Evolutionary conservation across 805 yeast genomes (phyloP).

Genomic region (Pichia heedii): DNA sequence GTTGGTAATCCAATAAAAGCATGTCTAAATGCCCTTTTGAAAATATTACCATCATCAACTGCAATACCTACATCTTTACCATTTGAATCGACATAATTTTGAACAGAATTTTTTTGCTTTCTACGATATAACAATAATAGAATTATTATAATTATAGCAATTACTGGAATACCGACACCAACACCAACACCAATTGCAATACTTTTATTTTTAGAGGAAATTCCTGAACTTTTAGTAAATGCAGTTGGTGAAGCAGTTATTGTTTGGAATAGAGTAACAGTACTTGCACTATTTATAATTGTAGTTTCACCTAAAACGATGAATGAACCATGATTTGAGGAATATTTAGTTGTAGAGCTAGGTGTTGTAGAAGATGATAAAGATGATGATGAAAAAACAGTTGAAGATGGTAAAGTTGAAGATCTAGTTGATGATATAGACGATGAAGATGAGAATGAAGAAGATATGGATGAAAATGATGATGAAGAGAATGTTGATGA

Average conservation of each 20-base stretch:
- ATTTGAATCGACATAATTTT: slow-evolving; percentile 28
- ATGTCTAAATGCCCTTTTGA: slow-evolving; percentile 11
- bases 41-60: slow-evolving; percentile 18
- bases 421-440: not conserved
- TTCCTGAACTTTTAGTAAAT: slow-evolving; percentile 27
- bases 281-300: slow-evolving; percentile 15
- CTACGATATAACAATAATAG: slow-evolving; percentile 14
- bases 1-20: slow-evolving; percentile 16
- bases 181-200: slow-evolving; percentile 62
- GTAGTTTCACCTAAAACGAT: slow-evolving; percentile 14
- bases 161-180: slow-evolving; percentile 59
- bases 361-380: slow-evolving; percentile 9
- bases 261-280: slow-evolving; percentile 14
- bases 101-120: slow-evolving; percentile 10
- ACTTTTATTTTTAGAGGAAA: slow-evolving; percentile 36
- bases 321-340: slow-evolving; percentile 13
- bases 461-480: slow-evolving; percentile 5
- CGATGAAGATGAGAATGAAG: slow-evolving; percentile 5
- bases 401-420: not conserved
- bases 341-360: slow-evolving; percentile 6
- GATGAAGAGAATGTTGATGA: not conserved
- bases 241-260: slow-evolving; percentile 20
- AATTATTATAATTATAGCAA: slow-evolving; percentile 25
- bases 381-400: slow-evolving; percentile 8
- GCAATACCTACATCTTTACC: slow-evolving; percentile 26